Conservation (phyloP, 2,329 filamentous ascomycete genomes). For the Neonectria sp. region DNA sequence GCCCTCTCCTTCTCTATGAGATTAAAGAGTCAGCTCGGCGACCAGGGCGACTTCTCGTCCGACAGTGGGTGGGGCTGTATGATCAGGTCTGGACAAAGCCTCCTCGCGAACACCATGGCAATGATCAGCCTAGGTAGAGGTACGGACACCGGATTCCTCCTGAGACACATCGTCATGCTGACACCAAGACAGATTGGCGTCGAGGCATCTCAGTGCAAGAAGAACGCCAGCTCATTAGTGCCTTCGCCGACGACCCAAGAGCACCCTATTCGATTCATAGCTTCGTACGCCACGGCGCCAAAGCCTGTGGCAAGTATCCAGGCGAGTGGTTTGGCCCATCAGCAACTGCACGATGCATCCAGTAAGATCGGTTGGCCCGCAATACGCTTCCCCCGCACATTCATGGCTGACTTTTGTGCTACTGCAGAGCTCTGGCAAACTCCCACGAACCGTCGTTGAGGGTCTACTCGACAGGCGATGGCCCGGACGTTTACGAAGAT, state of each 20-base stretch:
- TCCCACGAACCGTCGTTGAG: slow-evolving; percentile 75
- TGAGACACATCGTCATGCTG: slow-evolving; percentile 21
- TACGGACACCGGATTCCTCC: slow-evolving; percentile 55
- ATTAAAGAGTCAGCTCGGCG: slow-evolving; percentile 83
- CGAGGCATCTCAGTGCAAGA: slow-evolving; percentile 69
- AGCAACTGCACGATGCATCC: slow-evolving; percentile 93
- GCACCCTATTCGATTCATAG: slow-evolving; percentile 96
- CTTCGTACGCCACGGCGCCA: slow-evolving; percentile 90
- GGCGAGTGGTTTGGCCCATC: slow-evolving; percentile 99
- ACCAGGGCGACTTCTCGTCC: slow-evolving; percentile 87
- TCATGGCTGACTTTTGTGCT: slow-evolving; percentile 15
- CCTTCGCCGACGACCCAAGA: slow-evolving; percentile 89
- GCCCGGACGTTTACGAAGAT: slow-evolving; percentile 94
- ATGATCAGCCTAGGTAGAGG: slow-evolving; percentile 84
- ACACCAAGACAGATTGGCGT: slow-evolving; percentile 76
- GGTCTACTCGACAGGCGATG: slow-evolving; percentile 92
- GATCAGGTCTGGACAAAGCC: slow-evolving; percentile 95
- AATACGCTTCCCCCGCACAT: neutral
- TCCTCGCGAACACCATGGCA: slow-evolving; percentile 88
- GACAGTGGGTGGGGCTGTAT: slow-evolving; percentile 99
- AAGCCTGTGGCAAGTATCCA: slow-evolving; percentile 91
- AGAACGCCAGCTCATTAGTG: slow-evolving; percentile 80
- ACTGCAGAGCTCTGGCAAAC: slow-evolving; percentile 79
- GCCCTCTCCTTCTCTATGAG: slow-evolving; percentile 88
- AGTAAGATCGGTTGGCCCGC: slow-evolving; percentile 70